Base-by-base conservation (phyloP, 2,329 filamentous ascomycete genomes). In the Cordyceps javanica region DNA sequence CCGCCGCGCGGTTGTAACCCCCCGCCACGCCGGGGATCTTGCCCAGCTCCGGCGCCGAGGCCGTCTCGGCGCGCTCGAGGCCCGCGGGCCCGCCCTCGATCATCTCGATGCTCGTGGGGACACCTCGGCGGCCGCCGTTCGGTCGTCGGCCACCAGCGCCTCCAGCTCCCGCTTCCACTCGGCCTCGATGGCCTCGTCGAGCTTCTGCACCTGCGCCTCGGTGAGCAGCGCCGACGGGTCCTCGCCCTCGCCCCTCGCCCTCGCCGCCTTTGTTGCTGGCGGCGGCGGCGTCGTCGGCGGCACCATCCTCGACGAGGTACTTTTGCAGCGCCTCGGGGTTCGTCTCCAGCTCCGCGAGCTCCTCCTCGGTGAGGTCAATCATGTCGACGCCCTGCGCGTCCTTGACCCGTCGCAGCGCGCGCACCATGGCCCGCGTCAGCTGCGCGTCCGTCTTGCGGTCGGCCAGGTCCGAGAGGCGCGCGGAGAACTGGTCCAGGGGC, bases 401-500 rank as follows among this genome's bases (percentile, higher is more conserved):
- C 69, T 74, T 73, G 59, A 76, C 71, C 68, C 65, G 71, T 64
- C 68, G 73, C 64, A 78, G 62, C 26, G 75, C 75, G 44, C 73
- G 67, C 32, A 73, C 65, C 67, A 75, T 74, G 59, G 73, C 74
- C 41, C 71, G 66, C 52, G 70, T 70, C 46, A 77, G 71, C 63
- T 77, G 74, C 59, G 73, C 66, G 56, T 70, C 72, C 59, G 75
- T 72, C 64, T 73, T 74, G 64, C 73, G 73, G 56, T 74, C 74
- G 59, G 73, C 73, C 59, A 77, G 61, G 45, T 67, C 63, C 52
- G 72, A 69, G 67, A 82, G 73, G 68, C 74, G 78, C 57, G 71
- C 66, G 51, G 77, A 76, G 64, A 88, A 78, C 66, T 87, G 81
- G 50, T 82, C 75, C 38, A 70, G n/a, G n/a, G n/a, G n/a, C n/a